Percentiles rank a stretch among this genome's conserved stretches.
phyloP scores from a whole-genome alignment of 352 stramenopile genomes.

The Phytophthora ohioensis region DNA sequence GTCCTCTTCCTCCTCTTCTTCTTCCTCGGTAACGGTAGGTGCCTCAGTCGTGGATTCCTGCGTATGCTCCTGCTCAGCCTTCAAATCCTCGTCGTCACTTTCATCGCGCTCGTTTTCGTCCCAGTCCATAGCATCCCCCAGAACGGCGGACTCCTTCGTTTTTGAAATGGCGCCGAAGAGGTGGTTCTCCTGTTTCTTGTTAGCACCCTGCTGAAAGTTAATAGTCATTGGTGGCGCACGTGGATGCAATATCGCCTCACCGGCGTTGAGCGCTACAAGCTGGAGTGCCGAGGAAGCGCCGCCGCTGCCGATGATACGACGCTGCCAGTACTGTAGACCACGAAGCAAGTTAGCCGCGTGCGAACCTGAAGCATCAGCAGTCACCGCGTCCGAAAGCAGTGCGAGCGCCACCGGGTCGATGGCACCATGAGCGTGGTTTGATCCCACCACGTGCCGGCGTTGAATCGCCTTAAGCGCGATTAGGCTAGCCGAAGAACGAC shows the following conservation, averaged over 20 bases:
- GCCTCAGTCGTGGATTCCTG: constrained; percentile 15
- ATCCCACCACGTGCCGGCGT: constrained; percentile 22
- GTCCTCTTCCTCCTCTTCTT: constrained; percentile 49
- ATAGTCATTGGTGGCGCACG: constrained; percentile 75
- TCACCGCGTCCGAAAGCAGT: constrained; percentile 65
- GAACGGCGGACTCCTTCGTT: constrained; percentile 14
- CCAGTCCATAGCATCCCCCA: constrained; percentile 47
- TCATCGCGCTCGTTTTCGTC: constrained; percentile 46
- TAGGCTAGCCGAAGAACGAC: constrained; percentile 57
- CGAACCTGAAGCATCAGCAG: constrained; percentile 56
- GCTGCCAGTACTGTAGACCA: constrained; percentile 69
- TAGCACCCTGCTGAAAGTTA: constrained; percentile 45
- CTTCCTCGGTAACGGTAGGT: constrained; percentile 26
- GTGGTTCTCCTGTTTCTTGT: constrained; percentile 29
- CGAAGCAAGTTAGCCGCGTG: constrained; percentile 66
- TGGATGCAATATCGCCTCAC: constrained; percentile 78
- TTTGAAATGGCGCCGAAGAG: constrained; percentile 8
- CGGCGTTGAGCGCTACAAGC: constrained; percentile 65
- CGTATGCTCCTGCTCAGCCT: constrained; percentile 20
- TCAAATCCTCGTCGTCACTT: constrained; percentile 34
- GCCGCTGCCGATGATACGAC: constrained; percentile 24
- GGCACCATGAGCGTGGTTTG: constrained; percentile 29
- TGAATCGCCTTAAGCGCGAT: constrained; percentile 53
- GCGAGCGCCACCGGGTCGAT: constrained; percentile 57
- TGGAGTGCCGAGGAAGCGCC: constrained; percentile 47